Conservation (phyloP, 2,329 filamentous ascomycete genomes). For the Beauveria pseudobassiana region DNA sequence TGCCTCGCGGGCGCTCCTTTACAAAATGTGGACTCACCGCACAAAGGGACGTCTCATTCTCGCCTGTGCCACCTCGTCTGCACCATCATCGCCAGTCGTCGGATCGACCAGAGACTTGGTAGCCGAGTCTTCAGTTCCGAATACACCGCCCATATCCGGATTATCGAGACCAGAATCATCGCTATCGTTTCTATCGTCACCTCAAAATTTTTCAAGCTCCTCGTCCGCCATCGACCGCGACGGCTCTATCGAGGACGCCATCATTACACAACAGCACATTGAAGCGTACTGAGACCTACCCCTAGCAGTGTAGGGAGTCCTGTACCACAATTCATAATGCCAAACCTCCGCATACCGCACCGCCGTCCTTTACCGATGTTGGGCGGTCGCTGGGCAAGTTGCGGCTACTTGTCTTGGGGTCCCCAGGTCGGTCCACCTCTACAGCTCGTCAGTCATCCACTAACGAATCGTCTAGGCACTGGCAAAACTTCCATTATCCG, state of each 20-base stretch:
- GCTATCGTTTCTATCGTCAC: conserved; percentile 44
- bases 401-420: conserved; percentile 81
- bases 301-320: conserved; percentile 16
- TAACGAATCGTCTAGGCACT: conserved; percentile 45
- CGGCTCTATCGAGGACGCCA: conserved; percentile 18
- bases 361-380: conserved; percentile 77
- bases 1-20: not conserved
- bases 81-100: conserved; percentile 1
- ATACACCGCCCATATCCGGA: conserved; percentile 21
- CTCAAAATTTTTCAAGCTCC: conserved; percentile 41
- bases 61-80: conserved; percentile 7
- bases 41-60: not conserved
- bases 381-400: conserved; percentile 79
- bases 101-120: not conserved
- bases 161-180: conserved; percentile 23
- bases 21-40: not conserved
- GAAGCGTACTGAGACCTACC: conserved; percentile 15
- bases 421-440: conserved; percentile 49
- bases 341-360: conserved; percentile 83
- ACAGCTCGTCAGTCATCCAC: conserved; percentile 6
- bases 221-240: conserved; percentile 29
- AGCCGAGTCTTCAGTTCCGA: conserved; percentile 18
- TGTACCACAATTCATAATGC: conserved; percentile 89
- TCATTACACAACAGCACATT: conserved; percentile 13
- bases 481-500: conserved; percentile 89